Evolutionary conservation across 176 grass and related monocot species (phyloP).

Genomic region (Triticum monococcum): DNA sequence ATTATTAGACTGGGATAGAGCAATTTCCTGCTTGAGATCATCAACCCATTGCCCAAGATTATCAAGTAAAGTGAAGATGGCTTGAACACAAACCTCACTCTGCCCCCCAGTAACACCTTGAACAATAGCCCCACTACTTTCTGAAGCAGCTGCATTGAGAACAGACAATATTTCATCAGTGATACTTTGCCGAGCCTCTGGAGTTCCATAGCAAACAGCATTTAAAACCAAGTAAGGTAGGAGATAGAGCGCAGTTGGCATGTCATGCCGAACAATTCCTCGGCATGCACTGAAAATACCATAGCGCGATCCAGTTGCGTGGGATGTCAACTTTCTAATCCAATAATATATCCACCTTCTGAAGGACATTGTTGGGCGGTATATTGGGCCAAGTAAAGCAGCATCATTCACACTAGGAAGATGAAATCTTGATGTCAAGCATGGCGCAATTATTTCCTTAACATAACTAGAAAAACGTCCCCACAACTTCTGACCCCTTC

Average conservation of each 20-base stretch:
- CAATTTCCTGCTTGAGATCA: conserved; percentile 92
- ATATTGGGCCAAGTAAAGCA: conserved; percentile 62
- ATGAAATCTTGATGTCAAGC: conserved; percentile 90
- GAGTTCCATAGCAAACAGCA: conserved; percentile 86
- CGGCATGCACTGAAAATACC: conserved; percentile 89
- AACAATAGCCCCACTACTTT: conserved; percentile 69
- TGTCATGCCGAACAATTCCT: conserved; percentile 88
- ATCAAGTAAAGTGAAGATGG: conserved; percentile 96
- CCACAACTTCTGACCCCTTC: conserved; percentile 82
- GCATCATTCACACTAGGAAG: conserved; percentile 71
- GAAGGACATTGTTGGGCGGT: conserved; percentile 84
- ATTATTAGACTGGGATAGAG: conserved; percentile 65
- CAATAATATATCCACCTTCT: conserved; percentile 89
- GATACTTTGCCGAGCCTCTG: conserved; percentile 81
- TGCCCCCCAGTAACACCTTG: conserved; percentile 72
- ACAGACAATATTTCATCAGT: conserved; percentile 90
- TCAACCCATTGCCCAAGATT: conserved; percentile 98
- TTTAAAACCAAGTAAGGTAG: conserved; percentile 94
- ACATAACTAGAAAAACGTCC: conserved; percentile 84
- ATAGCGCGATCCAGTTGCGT: conserved; percentile 71
- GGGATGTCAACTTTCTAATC: conserved; percentile 79
- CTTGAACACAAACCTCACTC: conserved; percentile 93
- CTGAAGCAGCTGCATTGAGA: conserved; percentile 85
- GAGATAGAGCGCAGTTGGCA: conserved; percentile 88
- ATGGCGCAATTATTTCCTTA: conserved; percentile 96